Evolutionary conservation across 2,329 filamentous ascomycete genomes (phyloP), one percentile per base, ranked within the genome.

Genomic region (Alternaria incomplexa): DNA sequence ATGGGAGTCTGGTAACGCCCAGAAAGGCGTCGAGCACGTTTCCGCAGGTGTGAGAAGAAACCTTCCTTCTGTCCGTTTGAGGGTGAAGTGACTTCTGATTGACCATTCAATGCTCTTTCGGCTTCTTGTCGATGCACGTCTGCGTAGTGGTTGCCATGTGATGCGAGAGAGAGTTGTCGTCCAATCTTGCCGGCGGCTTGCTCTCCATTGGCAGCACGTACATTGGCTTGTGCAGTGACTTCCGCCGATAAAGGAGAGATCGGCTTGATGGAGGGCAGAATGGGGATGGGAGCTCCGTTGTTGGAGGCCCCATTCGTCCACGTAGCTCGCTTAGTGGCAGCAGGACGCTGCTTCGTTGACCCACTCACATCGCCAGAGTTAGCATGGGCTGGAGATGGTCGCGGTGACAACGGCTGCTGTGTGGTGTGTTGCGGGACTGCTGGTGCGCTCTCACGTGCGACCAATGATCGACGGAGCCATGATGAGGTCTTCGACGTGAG

Each of bases 41-140:
- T 99, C 60, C 96, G 89, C 8, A 99, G 86, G 78, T 99, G 96
- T 1, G 96, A 98, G 82, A 99, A 99, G 84, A 99, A 99, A 80
- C 96, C 93, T 80, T 99, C 96, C 77, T 96, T 96, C 60, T 93
- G 92, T 17, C 88, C 92, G 72, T 87, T 90, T 0, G 90, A 89
- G 5, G 93, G 93, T 6, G 93, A 96, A 15, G 87, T 89, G 23
- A 94, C 84, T 22, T 90, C 91, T 32, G 86, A 87, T 73, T 91
- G 90, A 56, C 94, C 96, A 76, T 93, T 97, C 48, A 98, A 85
- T 40, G 93, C 93, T 66, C 93, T 88, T 80, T 98, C 95, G 13
- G 95, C 93, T 80, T 98, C 93, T 81, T 95, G 93, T 58, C 95
- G 88, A 78, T 97, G 93, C 68, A 92, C 84, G 74, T 97, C 94